Base-by-base conservation (phyloP, 805 yeast species). In the Candida sanyiensis region DNA sequence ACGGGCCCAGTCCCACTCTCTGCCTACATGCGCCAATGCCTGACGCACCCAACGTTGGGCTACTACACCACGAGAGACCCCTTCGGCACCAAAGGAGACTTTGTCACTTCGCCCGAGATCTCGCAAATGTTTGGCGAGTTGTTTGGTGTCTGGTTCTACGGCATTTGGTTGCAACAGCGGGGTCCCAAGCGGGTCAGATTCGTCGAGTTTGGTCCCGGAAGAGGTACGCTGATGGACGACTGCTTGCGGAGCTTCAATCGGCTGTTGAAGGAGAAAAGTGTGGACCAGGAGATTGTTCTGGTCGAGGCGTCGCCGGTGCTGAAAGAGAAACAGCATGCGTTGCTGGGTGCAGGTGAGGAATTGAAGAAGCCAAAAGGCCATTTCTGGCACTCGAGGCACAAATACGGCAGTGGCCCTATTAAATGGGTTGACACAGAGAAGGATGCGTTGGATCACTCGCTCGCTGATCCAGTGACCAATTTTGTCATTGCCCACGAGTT, bases 51-150 rank as follows among this genome's bases (percentile, higher is more conserved):
- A 0, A 65, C 73, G 8, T 72, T 69, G 46, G 95, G 95, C 1
- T 86, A 86, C 57, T 85, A 86, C 54, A 81, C 87, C 17, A 80
- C 84, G 4, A 63, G 79, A 45, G 80, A 85, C 49, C 95, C 95
- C 2, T 63, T 86, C 25, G 85, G 82, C 23, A 40, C 57, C 2
- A 56, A 60, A 6, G 94, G 95, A 5, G 95, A 86, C 58, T 86
- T 86, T 57, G 70, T 80, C 37, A 86, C 95, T 0, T 80, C 90
- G 0, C 95, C 95, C 0, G 95, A 86, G 58, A 83, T 86, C 36
- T 81, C 90, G 6, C 85, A 84, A 28, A 80, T 85, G 63, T 86
- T 85, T 64, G 95, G 95, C 16, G 95, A 86, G 56, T 73, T 83
- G 64, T 69, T 83, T 42, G 95, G 93, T 0, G 62, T 86, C 5